Conservation (phyloP, 352 stramenopile species). For the Blastocystis sp. region DNA sequence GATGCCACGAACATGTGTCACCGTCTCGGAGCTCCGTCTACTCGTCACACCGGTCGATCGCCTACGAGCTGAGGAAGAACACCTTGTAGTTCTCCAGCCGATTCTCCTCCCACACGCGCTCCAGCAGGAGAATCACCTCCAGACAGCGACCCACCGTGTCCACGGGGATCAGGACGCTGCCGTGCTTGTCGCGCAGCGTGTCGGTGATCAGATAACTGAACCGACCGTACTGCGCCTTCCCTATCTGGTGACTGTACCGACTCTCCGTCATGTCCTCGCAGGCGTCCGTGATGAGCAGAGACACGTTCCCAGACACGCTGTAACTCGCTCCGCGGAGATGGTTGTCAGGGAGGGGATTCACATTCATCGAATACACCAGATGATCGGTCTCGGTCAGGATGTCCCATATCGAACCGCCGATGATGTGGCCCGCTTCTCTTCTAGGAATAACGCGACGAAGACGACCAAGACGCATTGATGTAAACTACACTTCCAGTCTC, state of each 20-base stretch:
- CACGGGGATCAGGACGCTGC: conserved; percentile 58
- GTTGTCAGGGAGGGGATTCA: conserved; percentile 45
- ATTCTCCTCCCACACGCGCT: conserved; percentile 43
- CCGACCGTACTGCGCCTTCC: conserved; percentile 12
- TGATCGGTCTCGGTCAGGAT: conserved; percentile 56
- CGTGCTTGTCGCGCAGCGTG: conserved; percentile 50
- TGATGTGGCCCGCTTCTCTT: conserved; percentile 41
- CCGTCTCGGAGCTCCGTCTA: background rate
- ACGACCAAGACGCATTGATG: conserved; percentile 24
- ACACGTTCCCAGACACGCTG: background rate
- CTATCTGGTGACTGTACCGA: conserved; percentile 24
- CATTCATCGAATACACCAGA: conserved; percentile 59
- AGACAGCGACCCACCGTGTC: conserved; percentile 53
- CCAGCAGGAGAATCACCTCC: conserved; percentile 57
- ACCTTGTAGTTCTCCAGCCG: conserved; percentile 22
- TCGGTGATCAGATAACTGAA: conserved; percentile 45
- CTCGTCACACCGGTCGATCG: background rate
- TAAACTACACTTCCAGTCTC: background rate
- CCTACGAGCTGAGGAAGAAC: conserved; percentile 11
- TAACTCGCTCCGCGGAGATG: conserved; percentile 13
- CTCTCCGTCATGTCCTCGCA: conserved; percentile 29
- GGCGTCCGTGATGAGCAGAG: conserved; percentile 47
- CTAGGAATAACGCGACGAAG: background rate
- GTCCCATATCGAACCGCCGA: conserved; percentile 59
- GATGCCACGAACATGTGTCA: conserved; percentile 2